Evolutionary conservation across 495 filamentous ascomycete genomes (phyloP).

Genomic region (Podospora appendiculata): DNA sequence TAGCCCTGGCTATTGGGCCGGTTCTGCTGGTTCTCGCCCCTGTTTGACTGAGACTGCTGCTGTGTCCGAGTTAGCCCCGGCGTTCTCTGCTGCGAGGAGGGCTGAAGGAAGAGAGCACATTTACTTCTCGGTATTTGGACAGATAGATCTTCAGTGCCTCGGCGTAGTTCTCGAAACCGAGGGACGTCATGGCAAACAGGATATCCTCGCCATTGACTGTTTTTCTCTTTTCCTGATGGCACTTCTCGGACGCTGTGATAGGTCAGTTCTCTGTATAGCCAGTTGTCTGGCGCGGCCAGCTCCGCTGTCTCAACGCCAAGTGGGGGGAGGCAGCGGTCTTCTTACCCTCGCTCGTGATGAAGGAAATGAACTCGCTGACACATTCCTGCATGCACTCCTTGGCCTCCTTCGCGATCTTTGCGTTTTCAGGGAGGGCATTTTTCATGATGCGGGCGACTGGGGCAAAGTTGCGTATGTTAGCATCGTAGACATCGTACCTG

Average conservation of each 20-base stretch:
- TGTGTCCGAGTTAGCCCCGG: constrained; percentile 10
- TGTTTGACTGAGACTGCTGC: constrained; percentile 65
- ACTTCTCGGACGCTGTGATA: constrained; percentile 88
- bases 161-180: constrained; percentile 97
- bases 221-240: constrained; percentile 97
- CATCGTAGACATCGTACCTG: constrained; percentile 52
- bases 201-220: constrained; percentile 99
- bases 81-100: not conserved
- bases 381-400: constrained; percentile 99
- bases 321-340: too few species aligned
- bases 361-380: constrained; percentile 99
- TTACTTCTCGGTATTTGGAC: constrained; percentile 95
- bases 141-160: constrained; percentile 98
- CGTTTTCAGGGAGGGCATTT: constrained; percentile 90
- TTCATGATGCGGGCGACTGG: constrained; percentile 99
- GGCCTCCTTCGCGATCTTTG: constrained; percentile 98
- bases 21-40: constrained; percentile 62
- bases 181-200: constrained; percentile 95
- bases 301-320: too few species aligned
- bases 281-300: too few species aligned
- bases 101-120: constrained; percentile 17
- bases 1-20: constrained; percentile 66
- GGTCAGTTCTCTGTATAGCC: constrained; percentile 16
- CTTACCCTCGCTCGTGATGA: constrained; percentile 96
- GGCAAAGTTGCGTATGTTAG: constrained; percentile 84